Conservation (phyloP, 2,329 filamentous ascomycete species). For the Aureobasidium sp. region DNA sequence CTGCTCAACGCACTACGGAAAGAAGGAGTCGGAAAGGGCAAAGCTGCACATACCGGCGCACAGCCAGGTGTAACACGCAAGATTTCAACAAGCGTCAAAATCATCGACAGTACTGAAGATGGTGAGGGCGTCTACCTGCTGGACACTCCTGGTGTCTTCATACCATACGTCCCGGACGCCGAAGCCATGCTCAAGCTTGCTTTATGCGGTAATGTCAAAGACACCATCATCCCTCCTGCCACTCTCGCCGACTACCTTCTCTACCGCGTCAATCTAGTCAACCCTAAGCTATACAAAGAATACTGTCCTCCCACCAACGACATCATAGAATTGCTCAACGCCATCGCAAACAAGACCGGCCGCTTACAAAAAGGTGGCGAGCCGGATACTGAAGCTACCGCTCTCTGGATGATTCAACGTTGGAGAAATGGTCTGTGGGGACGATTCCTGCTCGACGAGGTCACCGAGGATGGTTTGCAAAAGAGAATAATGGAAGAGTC, state of each 20-base stretch:
- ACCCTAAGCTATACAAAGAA: slow-evolving; percentile 55
- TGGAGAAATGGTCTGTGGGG: slow-evolving; percentile 76
- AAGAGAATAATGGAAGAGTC: slow-evolving; percentile 42
- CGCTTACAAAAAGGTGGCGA: slow-evolving; percentile 66
- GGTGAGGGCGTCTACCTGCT: slow-evolving; percentile 68
- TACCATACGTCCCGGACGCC: slow-evolving; percentile 78
- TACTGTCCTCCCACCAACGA: slow-evolving; percentile 76
- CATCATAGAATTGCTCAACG: slow-evolving; percentile 62
- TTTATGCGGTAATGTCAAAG: slow-evolving; percentile 83
- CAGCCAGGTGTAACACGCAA: slow-evolving; percentile 88
- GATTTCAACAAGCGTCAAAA: slow-evolving; percentile 69
- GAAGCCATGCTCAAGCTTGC: slow-evolving; percentile 94
- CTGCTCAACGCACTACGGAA: slow-evolving; percentile 80
- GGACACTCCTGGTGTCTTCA: slow-evolving; percentile 91
- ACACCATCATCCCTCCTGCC: slow-evolving; percentile 69
- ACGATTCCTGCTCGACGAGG: slow-evolving; percentile 69
- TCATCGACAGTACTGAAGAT: slow-evolving; percentile 47
- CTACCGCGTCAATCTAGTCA: slow-evolving; percentile 67
- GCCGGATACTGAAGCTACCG: slow-evolving; percentile 64
- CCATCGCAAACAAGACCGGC: slow-evolving; percentile 66
- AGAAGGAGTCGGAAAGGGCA: slow-evolving; percentile 57
- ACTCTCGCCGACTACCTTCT: slow-evolving; percentile 86
- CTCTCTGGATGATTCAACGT: slow-evolving; percentile 70
- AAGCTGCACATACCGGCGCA: slow-evolving; percentile 74
- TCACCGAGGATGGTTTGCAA: slow-evolving; percentile 55